A percentile compares a stretch with the other conserved stretches of the same genome.
Conservation (phyloP, 257 asterid species). For the Solanum piurae region DNA sequence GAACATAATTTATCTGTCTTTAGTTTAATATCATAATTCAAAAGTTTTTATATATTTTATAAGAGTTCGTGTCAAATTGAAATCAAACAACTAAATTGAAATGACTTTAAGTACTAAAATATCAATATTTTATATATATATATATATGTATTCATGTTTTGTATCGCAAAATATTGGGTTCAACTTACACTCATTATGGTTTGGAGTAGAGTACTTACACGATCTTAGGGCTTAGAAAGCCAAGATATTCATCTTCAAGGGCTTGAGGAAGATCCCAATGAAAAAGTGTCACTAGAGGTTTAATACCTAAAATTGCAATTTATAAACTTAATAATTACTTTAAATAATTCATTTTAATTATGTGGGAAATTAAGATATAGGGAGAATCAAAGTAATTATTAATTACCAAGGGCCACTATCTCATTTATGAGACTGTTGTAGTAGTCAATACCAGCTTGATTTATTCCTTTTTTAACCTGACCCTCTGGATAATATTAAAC, state of each 20-base stretch:
- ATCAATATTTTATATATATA: too few species aligned
- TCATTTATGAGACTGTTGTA: conserved; percentile 54
- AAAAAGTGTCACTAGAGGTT: conserved; percentile 47
- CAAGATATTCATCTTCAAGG: conserved; percentile 54
- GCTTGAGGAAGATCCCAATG: conserved; percentile 85
- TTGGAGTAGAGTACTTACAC: conserved; percentile 27
- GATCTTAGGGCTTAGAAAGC: conserved; percentile 43
- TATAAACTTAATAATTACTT: not conserved
- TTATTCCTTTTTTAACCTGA: conserved; percentile 44
- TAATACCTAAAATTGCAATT: conserved; percentile 21
- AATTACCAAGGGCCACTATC: conserved; percentile 39
- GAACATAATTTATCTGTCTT: too few species aligned
- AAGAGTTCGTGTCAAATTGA: too few species aligned
- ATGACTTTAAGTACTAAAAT: too few species aligned
- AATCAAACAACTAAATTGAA: too few species aligned
- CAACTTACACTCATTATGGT: not conserved
- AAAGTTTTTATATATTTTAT: too few species aligned
- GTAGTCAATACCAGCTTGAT: conserved; percentile 44
- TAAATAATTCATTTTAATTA: not conserved
- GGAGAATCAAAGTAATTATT: not conserved
- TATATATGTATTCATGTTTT: too few species aligned
- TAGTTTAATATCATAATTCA: too few species aligned
- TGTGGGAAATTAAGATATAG: too few species aligned
- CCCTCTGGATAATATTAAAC: conserved; percentile 25
- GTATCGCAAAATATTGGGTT: too few species aligned